Percentiles rank a stretch among this genome's conserved stretches.
These are phyloP conservation scores for Lippia alba DNA, from an alignment of 305 asterid species.

Conservation along the genomic window DNA sequence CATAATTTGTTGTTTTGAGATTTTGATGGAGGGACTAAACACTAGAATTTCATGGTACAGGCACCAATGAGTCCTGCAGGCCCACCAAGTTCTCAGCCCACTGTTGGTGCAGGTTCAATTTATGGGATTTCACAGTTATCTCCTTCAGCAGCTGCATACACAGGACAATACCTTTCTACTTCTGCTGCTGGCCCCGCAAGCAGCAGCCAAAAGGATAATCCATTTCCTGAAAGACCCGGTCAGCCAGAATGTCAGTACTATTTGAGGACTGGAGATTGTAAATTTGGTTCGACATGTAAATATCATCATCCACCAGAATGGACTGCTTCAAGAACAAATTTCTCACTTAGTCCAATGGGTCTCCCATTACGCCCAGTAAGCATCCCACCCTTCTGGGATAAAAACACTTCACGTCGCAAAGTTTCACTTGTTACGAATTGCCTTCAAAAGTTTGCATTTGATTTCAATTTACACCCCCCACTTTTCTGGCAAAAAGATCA, in stretches of 20 bases:
- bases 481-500: too few relatives aligned
- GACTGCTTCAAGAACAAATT: conserved; percentile 55
- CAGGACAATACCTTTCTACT: conserved; percentile 64
- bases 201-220: conserved; percentile 61
- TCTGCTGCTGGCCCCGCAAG: conserved; percentile 67
- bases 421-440: too few relatives aligned
- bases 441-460: too few relatives aligned
- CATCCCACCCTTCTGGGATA: conserved; percentile 10
- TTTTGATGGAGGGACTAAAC: conserved; percentile 23
- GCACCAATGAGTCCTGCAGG: conserved; percentile 64
- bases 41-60: conserved; percentile 44
- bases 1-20: not conserved
- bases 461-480: too few relatives aligned
- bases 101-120: conserved; percentile 62
- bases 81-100: conserved; percentile 62
- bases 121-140: conserved; percentile 74
- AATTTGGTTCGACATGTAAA: conserved; percentile 83
- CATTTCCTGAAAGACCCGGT: conserved; percentile 88
- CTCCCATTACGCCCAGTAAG: conserved; percentile 90
- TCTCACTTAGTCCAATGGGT: conserved; percentile 71
- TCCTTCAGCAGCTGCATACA: conserved; percentile 74
- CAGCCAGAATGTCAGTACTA: conserved; percentile 89
- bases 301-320: conserved; percentile 91
- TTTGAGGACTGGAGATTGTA: conserved; percentile 87
- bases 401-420: too few relatives aligned